A percentile compares a stretch with the other conserved stretches of the same genome.
Evolutionary conservation across 768 basidiomycete genomes (phyloP).

Genomic region (Mycena filopes): DNA sequence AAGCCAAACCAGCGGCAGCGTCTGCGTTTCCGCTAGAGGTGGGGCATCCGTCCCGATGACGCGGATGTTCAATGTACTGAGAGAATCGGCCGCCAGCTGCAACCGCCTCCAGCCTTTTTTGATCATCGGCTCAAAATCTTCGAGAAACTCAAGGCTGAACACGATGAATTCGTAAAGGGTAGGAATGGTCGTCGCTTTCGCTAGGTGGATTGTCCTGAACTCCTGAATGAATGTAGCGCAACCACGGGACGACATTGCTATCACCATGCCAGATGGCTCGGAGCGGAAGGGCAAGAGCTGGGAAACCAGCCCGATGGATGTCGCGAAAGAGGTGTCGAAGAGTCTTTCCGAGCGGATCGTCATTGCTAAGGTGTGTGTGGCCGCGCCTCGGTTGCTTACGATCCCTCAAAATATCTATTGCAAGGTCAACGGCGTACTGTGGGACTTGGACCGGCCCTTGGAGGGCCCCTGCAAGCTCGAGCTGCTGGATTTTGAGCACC

Average conservation of each 20-base stretch:
- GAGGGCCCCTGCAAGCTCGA: constrained; percentile 85
- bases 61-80: constrained; percentile 23
- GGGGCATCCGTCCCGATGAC: constrained; percentile 29
- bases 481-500: constrained; percentile 91
- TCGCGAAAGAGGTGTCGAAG: constrained; percentile 90
- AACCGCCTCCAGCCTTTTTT: constrained; percentile 88
- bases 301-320: constrained; percentile 93
- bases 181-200: background rate
- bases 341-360: constrained; percentile 89
- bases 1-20: constrained; percentile 48
- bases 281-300: constrained; percentile 87
- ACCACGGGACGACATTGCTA: constrained; percentile 82
- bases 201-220: background rate
- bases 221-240: constrained; percentile 65
- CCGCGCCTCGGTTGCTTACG: background rate
- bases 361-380: constrained; percentile 85
- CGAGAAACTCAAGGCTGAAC: constrained; percentile 84
- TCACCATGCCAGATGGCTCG: constrained; percentile 90
- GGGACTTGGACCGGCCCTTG: constrained; percentile 97
- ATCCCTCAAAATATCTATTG: constrained; percentile 17
- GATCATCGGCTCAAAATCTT: constrained; percentile 92
- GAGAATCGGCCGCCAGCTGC: constrained; percentile 59
- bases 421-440: constrained; percentile 86
- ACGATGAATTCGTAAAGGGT: constrained; percentile 86
- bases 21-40: constrained; percentile 76